Percentiles rank a stretch among this genome's conserved stretches.
Conservation (phyloP, 495 filamentous ascomycete species). For the Aspergillus sclerotiicarbonarius region DNA sequence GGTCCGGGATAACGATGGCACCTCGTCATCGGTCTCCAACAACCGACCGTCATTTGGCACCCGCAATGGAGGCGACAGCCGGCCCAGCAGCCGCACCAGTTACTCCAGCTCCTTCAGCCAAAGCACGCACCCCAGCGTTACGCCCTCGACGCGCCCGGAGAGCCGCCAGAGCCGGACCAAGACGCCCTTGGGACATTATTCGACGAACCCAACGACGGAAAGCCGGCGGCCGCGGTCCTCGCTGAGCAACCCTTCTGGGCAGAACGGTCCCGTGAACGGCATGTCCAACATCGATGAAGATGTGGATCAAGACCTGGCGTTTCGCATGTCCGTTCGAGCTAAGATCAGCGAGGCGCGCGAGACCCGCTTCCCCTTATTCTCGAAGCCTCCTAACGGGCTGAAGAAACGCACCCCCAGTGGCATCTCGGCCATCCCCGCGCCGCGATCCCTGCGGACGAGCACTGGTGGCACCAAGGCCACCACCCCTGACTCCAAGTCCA, state of each 20-base stretch:
- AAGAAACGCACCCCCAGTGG: constrained; percentile 56
- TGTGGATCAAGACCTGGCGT: constrained; percentile 39
- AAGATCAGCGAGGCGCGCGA: constrained; percentile 25
- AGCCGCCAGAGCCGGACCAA: constrained; percentile 70
- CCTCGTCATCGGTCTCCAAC: constrained; percentile 43
- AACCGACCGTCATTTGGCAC: constrained; percentile 53
- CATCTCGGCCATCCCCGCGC: constrained; percentile 48
- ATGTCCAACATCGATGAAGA: constrained; percentile 49
- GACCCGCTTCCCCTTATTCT: constrained; percentile 29
- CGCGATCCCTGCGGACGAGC: constrained; percentile 50
- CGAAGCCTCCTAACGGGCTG: constrained; percentile 7
- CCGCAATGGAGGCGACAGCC: constrained; percentile 39
- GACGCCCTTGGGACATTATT: constrained; percentile 58
- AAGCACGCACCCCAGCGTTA: constrained; percentile 34
- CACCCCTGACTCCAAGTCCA: constrained; percentile 48
- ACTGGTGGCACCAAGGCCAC: constrained; percentile 53
- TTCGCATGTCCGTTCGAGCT: constrained; percentile 37
- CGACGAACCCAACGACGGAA: constrained; percentile 44
- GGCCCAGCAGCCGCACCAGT: constrained; percentile 49
- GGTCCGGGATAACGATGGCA: constrained; percentile 43
- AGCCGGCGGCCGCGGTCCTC: constrained; percentile 48
- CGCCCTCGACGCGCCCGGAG: constrained; percentile 49
- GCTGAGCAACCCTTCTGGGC: constrained; percentile 42
- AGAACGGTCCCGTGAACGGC: constrained; percentile 30
- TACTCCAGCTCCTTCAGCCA: constrained; percentile 47